A percentile compares a stretch with the other conserved stretches of the same genome.
phyloP scores from a whole-genome alignment of 2,329 filamentous ascomycete genomes.

The Alternaria conjuncta region DNA sequence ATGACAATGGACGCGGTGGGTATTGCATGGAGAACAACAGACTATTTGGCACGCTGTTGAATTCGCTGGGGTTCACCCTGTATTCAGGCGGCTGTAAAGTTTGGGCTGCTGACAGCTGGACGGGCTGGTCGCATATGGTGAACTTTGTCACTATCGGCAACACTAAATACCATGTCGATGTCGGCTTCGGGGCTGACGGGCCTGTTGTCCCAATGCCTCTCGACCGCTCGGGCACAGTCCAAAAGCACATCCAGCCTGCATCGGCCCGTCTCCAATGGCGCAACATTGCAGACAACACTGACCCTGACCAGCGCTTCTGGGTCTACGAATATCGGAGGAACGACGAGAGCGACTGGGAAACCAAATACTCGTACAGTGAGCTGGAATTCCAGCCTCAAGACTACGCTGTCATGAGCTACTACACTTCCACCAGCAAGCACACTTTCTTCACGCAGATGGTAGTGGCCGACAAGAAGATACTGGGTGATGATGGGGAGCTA shows the following conservation, averaged over 20 bases:
- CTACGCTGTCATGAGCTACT: constrained; percentile 44
- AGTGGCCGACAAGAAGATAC: constrained; percentile 60
- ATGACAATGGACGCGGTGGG: constrained; percentile 58
- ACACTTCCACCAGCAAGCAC: constrained; percentile 41
- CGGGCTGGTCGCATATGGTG: constrained; percentile 54
- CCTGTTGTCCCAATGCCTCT: constrained; percentile 50
- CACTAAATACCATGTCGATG: constrained; percentile 49
- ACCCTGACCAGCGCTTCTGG: constrained; percentile 52
- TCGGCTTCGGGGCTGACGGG: constrained; percentile 52
- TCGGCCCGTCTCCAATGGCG: constrained; percentile 42
- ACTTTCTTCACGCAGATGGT: constrained; percentile 43
- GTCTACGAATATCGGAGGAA: constrained; percentile 49
- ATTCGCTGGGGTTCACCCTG: constrained; percentile 58
- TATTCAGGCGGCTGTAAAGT: constrained; percentile 52
- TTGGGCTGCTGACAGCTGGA: constrained; percentile 30
- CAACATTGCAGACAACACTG: constrained; percentile 41
- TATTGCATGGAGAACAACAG: constrained; percentile 68
- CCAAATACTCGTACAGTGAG: constrained; percentile 68
- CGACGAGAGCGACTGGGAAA: constrained; percentile 60
- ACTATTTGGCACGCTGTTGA: constrained; percentile 60
- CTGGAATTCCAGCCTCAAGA: constrained; percentile 45
- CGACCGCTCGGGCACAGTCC: constrained; percentile 30
- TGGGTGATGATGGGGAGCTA: constrained; percentile 44
- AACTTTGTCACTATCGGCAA: constrained; percentile 51
- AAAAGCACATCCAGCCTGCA: constrained; percentile 41